Evolutionary conservation across 805 yeast genomes (phyloP), one percentile per base, ranked within the genome.

Genomic region (Lipomyces starkeyi): DNA sequence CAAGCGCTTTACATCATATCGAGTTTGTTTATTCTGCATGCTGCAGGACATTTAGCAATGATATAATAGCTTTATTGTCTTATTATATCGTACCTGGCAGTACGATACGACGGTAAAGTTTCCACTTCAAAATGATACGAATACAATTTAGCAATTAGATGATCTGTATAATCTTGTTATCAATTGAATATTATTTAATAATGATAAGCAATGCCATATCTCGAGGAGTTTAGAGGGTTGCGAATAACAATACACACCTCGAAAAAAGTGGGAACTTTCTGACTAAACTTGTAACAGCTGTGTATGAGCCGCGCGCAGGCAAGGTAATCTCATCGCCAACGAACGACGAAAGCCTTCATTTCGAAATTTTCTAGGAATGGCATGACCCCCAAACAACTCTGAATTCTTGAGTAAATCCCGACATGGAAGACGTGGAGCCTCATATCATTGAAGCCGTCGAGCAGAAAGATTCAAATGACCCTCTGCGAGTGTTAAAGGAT

Each of bases 401-500:
- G 9, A n/a, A 43, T 17, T n/a, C 11, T n/a, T n/a, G 22, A 43
- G 3, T n/a, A 43, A 8, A 43, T 3, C 25, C 14, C 25, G 49
- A n/a, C 49, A 69, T 69, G 72, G 72, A 67, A 40, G 68, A 69
- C 17, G 60, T 61, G 3, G 72, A 69, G n/a, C 34, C 71, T 8
- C 71, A 66, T 14, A 47, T 69, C 59, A 67, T 69, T 52, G 72
- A 69, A 27, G 71, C 72, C 13, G 72, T 69, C 29, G 72, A 69
- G 61, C 63, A 29, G 56, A 49, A 27, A 22, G 70, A 69, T 57
- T 35, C 64, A 37, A 35, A 43, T 27, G 57, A 59, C 55, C 25
- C 61, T 14, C 57, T 63, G 47, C 66, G 86, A 56, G 91, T 91
- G 11, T 71, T 83, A 40, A 92, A 92, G 74, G 97, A 93, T 78